Evolutionary conservation across 1,284 basidiomycete species (phyloP).

Genomic region (Sanguinoderma infundibulare): DNA sequence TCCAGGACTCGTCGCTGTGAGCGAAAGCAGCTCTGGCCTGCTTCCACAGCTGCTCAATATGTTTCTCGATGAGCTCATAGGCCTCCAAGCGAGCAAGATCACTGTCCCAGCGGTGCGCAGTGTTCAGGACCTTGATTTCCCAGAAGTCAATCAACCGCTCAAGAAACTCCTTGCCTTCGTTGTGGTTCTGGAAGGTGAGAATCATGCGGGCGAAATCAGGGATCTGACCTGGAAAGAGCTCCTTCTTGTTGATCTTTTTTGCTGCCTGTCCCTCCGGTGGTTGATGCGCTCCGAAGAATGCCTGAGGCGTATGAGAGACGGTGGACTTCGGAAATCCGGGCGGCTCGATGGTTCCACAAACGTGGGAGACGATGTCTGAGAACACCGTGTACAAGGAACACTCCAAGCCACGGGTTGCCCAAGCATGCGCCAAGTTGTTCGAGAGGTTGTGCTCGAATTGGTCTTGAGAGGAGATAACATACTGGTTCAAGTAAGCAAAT

Average conservation of each 20-base stretch:
- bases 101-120: not conserved
- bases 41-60: not conserved
- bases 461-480: not conserved
- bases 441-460: not conserved
- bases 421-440: not conserved
- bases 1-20: not conserved
- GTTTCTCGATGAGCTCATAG: not conserved
- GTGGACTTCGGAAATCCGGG: not conserved
- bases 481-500: not conserved
- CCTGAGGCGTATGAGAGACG: not conserved
- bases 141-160: not conserved
- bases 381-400: not conserved
- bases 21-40: not conserved
- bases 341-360: not conserved
- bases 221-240: not conserved
- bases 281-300: not conserved
- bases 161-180: not conserved
- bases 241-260: not conserved
- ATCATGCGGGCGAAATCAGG: not conserved
- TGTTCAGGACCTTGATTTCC: not conserved
- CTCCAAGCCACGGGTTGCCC: not conserved
- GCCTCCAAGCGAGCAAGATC: not conserved
- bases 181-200: not conserved
- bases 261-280: not conserved
- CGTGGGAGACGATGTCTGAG: not conserved